Percentiles rank a stretch among this genome's conserved stretches.
Conservation (phyloP, 148 eudicot genomes). For the Dianthus caryophyllus region DNA sequence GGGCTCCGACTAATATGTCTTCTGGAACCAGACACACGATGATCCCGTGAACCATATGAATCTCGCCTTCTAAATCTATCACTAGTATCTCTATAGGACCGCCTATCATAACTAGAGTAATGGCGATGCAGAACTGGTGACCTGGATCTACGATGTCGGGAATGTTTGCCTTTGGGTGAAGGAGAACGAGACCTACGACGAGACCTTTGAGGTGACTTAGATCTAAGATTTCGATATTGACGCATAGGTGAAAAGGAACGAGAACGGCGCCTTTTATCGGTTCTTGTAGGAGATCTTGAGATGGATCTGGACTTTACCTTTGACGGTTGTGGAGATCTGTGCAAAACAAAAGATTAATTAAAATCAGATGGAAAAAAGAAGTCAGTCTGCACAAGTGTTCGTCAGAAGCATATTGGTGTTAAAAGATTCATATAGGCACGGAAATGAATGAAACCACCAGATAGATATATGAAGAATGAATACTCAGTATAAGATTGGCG, state of each 20-base stretch:
- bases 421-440: background rate
- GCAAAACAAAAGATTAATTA: slow-evolving; percentile 1
- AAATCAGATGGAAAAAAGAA: background rate
- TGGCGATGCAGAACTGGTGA: slow-evolving; percentile 73
- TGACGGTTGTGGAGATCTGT: slow-evolving; percentile 61
- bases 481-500: no score
- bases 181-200: slow-evolving; percentile 41
- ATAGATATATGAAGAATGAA: background rate
- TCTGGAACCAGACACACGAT: slow-evolving; percentile 49
- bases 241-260: slow-evolving; percentile 65
- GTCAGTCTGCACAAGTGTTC: background rate
- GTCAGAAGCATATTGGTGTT: background rate
- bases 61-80: slow-evolving; percentile 56
- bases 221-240: slow-evolving; percentile 21
- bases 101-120: slow-evolving; percentile 59
- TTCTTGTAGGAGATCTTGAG: slow-evolving; percentile 58
- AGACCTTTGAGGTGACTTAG: slow-evolving; percentile 32
- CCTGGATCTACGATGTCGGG: slow-evolving; percentile 60
- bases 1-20: slow-evolving; percentile 73
- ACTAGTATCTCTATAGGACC: slow-evolving; percentile 49
- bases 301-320: slow-evolving; percentile 50
- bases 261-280: slow-evolving; percentile 44
- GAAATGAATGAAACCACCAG: background rate
- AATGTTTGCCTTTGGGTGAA: slow-evolving; percentile 48
- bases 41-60: slow-evolving; percentile 46